These are phyloP conservation scores for Fagopyrum esculentum DNA, from an alignment of 148 eudicot species.

Conservation along the genomic window DNA sequence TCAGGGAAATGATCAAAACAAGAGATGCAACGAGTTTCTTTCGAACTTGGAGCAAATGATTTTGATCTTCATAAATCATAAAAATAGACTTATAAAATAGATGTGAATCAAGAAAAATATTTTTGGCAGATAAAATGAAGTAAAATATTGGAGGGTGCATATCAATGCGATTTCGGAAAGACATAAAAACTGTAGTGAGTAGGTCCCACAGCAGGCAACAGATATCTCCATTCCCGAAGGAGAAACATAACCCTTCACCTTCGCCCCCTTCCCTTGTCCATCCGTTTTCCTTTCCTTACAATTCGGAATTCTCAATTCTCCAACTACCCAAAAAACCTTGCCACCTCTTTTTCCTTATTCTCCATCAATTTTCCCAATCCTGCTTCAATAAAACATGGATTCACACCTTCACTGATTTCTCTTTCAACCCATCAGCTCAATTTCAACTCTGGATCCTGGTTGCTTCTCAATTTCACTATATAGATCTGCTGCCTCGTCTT, in stretches of 20 bases:
- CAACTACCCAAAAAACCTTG: background rate
- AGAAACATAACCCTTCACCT: background rate
- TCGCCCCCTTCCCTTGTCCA: slow-evolving; percentile 2
- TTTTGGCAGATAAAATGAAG: too few relatives aligned
- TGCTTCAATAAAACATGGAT: background rate
- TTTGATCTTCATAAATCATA: too few relatives aligned
- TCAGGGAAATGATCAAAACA: too few relatives aligned
- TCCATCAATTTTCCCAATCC: background rate
- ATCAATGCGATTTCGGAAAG: background rate
- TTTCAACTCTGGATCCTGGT: background rate
- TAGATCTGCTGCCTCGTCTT: background rate
- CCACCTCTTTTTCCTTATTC: background rate
- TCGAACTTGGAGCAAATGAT: too few relatives aligned
- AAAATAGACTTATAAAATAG: too few relatives aligned
- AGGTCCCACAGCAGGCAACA: background rate
- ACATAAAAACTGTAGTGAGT: background rate
- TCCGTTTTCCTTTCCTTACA: background rate
- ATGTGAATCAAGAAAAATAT: too few relatives aligned
- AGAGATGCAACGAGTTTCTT: too few relatives aligned
- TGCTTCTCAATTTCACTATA: background rate
- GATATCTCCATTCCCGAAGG: background rate
- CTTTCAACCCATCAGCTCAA: background rate
- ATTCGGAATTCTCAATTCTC: background rate
- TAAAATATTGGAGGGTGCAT: too few relatives aligned
- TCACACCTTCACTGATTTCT: background rate